Evolutionary conservation across 2,329 filamentous ascomycete species (phyloP).

Genomic region (Xylaria sp.): DNA sequence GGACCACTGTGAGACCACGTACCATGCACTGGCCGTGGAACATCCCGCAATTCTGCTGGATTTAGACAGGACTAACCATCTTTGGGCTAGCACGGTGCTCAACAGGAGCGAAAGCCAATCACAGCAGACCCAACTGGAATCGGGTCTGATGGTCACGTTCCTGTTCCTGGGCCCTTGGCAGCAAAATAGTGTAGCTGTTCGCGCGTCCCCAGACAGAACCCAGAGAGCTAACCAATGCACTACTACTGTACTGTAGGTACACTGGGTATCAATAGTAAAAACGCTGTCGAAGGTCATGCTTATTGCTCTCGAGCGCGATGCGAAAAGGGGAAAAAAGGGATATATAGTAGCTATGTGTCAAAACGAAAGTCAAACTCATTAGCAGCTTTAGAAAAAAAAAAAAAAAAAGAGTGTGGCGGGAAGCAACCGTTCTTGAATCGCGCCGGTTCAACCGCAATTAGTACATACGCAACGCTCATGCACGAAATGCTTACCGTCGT

Average conservation of each 20-base stretch:
- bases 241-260: not conserved
- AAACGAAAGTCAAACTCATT: no score
- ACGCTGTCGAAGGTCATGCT: not conserved
- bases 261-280: no score
- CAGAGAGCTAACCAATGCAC: not conserved
- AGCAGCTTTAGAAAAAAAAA: no score
- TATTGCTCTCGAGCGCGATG: no score
- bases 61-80: not conserved
- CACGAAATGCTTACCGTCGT: conserved; percentile 13
- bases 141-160: not conserved
- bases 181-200: not conserved
- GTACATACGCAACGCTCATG: not conserved
- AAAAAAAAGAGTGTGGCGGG: not conserved
- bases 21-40: not conserved
- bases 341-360: not conserved
- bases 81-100: conserved; percentile 7
- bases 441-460: no score
- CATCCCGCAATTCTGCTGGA: conserved; percentile 4
- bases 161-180: conserved; percentile 6
- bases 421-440: not conserved
- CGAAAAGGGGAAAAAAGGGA: no score
- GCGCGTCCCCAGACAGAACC: not conserved
- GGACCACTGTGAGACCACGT: conserved; percentile 14
- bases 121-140: not conserved
- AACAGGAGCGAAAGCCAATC: conserved; percentile 19